Base-by-base conservation (phyloP, 2,329 filamentous ascomycete genomes). In the Harringtonia aguacate region DNA sequence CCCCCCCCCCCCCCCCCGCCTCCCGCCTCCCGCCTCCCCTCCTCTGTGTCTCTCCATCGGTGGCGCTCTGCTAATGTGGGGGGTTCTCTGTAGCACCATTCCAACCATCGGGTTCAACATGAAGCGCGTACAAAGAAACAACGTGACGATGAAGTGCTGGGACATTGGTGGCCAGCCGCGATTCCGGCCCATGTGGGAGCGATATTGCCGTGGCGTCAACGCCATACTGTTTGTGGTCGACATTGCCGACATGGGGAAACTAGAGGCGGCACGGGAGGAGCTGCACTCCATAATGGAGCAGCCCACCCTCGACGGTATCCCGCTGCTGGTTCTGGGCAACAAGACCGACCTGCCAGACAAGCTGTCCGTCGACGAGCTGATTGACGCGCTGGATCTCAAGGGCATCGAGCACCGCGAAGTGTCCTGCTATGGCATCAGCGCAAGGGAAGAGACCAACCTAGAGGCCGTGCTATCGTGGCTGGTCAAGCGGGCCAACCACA, bases 81-180 rank as follows among this genome's bases (percentile, higher is more conserved):
- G n/a, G 24, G 24, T 20, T 14, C 15, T 12, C 29, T n/a, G 9
- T 28, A 97, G 90, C 72, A 94, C 90, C 53, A 95, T 97, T 63
- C 92, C 92, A 49, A 98, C 92, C 15, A 90, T 98, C 57, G 92
- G 92, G 53, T 97, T 97, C 73, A 98, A 97, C 66, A 95, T 95
- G 81, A 97, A 97, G 74, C 83, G 85, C 54, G 88, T 98, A 56
- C 89, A 95, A 68, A 90, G 92, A 60, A 92, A 92, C 55, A 90
- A 97, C 77, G 92, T 98, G 62, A 94, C 92, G 56, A 74, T 98
- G 58, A 97, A 97, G 68, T 98, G 92, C 67, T 98, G 92, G 92
- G 92, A 98, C 69, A 79, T 98, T 52, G 92, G 92, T 55, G 92
- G 92, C 43, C 92, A 98, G 67, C 90, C 92, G 55, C 79, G 90